Evolutionary conservation across 2,329 filamentous ascomycete species (phyloP).

Genomic region (Fusarium nisikadoi): DNA sequence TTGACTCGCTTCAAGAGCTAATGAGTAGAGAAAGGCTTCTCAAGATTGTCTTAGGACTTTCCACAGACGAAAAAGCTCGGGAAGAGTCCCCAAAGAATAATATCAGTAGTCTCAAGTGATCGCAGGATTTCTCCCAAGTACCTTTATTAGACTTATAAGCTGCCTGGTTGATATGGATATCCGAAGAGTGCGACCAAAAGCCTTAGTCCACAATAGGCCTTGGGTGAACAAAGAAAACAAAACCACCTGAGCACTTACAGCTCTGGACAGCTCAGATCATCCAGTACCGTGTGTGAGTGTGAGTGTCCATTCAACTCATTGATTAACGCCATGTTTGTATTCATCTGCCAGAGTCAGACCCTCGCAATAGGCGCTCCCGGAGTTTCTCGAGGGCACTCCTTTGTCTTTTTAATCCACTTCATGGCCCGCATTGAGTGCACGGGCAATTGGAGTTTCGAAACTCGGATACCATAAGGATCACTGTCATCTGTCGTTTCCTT

Average conservation of each 20-base stretch:
- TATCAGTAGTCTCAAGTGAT: neutral
- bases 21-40: neutral
- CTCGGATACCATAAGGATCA: neutral
- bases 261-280: neutral
- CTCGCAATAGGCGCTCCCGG: neutral
- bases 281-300: neutral
- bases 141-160: neutral
- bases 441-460: neutral
- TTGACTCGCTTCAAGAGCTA: neutral
- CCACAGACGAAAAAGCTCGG: neutral
- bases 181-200: neutral
- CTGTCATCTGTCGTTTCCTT: neutral
- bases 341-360: neutral
- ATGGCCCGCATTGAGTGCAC: neutral
- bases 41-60: neutral
- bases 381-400: neutral
- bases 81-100: neutral
- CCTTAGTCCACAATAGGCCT: neutral
- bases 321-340: neutral
- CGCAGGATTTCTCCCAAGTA: neutral
- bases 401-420: neutral
- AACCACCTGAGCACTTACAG: neutral
- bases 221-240: neutral
- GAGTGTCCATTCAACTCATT: neutral
- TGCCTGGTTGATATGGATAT: neutral